These are phyloP conservation scores for Ogataea sp. DNA, from an alignment of 805 yeast genomes.

Conservation along the genomic window DNA sequence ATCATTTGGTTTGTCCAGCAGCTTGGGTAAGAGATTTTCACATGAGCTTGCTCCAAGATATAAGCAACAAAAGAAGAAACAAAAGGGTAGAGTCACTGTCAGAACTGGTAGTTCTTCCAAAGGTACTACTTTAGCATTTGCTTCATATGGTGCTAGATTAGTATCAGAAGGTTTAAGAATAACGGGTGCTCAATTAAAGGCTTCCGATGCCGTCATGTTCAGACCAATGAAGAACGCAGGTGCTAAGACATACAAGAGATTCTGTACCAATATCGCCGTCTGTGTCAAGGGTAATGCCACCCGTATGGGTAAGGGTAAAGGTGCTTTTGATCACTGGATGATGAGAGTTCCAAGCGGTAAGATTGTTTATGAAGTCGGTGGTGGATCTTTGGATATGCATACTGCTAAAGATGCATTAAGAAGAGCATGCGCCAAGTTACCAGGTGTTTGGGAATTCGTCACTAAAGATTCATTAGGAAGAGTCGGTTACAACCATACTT, in stretches of 20 bases:
- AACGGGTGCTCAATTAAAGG: conserved; percentile 80
- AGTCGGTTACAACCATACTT: conserved; percentile 46
- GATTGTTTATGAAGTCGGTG: conserved; percentile 72
- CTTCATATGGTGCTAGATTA: conserved; percentile 79
- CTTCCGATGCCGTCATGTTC: conserved; percentile 82
- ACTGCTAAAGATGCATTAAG: conserved; percentile 87
- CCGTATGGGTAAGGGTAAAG: conserved; percentile 99
- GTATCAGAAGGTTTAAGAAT: conserved; percentile 83
- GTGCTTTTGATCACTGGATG: conserved; percentile 96
- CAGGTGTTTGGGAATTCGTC: conserved; percentile 86
- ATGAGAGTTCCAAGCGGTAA: conserved; percentile 94
- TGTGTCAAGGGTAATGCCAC: conserved; percentile 97
- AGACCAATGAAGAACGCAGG: conserved; percentile 74
- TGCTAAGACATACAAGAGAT: conserved; percentile 71
- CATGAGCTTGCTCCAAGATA: conserved; percentile 76
- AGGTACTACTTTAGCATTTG: conserved; percentile 78
- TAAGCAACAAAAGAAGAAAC: conserved; percentile 62
- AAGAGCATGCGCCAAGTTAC: conserved; percentile 85
- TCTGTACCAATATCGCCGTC: conserved; percentile 80
- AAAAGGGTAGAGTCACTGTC: conserved; percentile 91
- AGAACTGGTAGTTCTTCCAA: conserved; percentile 90
- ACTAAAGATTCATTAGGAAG: conserved; percentile 56
- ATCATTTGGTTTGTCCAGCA: conserved; percentile 4
- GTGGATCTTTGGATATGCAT: conserved; percentile 69
- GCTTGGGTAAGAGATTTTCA: conserved; percentile 34